phyloP scores from a whole-genome alignment of 2,329 filamentous ascomycete genomes.

The Fusarium newnesense region DNA sequence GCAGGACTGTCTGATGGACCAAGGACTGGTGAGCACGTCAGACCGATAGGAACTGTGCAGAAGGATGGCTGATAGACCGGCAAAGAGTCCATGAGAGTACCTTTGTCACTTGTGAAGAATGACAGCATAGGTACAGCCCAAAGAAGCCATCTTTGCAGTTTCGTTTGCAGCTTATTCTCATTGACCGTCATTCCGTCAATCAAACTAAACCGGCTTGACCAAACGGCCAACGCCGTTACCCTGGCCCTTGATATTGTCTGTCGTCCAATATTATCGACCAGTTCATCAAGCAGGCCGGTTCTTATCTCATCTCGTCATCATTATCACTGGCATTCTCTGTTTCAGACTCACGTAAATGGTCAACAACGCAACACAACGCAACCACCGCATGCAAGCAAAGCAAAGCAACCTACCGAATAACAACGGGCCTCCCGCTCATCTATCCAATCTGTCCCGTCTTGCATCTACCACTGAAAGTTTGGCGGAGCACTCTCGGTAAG shows the following conservation, averaged over 20 bases:
- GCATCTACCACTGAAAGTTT: slow-evolving; percentile 32
- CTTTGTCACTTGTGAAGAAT: slow-evolving; percentile 15
- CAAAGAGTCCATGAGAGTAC: slow-evolving; percentile 12
- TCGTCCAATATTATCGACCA: slow-evolving; percentile 12
- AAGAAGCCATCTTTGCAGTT: slow-evolving; percentile 4
- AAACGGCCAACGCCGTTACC: slow-evolving; percentile 33
- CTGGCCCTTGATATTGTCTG: slow-evolving; percentile 30
- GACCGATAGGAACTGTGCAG: slow-evolving; percentile 23
- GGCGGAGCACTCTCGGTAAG: slow-evolving; percentile 42
- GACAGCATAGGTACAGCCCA: not conserved
- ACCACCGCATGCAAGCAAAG: slow-evolving; percentile 4
- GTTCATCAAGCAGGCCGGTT: slow-evolving; percentile 11
- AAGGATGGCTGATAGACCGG: not conserved
- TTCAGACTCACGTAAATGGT: slow-evolving; percentile 32
- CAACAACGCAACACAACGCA: slow-evolving; percentile 18
- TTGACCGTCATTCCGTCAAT: slow-evolving; percentile 26
- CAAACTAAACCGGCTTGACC: slow-evolving; percentile 28
- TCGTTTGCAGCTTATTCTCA: not conserved
- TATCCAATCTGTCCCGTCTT: not conserved
- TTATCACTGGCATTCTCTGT: slow-evolving; percentile 23
- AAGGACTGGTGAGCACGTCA: slow-evolving; percentile 38
- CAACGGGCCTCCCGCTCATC: slow-evolving; percentile 17
- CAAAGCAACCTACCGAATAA: slow-evolving; percentile 8
- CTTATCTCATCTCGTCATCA: slow-evolving; percentile 42
- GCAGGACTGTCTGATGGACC: slow-evolving; percentile 33